Evolutionary conservation across 2,329 filamentous ascomycete species (phyloP).

Genomic region (Phialophora tarda): DNA sequence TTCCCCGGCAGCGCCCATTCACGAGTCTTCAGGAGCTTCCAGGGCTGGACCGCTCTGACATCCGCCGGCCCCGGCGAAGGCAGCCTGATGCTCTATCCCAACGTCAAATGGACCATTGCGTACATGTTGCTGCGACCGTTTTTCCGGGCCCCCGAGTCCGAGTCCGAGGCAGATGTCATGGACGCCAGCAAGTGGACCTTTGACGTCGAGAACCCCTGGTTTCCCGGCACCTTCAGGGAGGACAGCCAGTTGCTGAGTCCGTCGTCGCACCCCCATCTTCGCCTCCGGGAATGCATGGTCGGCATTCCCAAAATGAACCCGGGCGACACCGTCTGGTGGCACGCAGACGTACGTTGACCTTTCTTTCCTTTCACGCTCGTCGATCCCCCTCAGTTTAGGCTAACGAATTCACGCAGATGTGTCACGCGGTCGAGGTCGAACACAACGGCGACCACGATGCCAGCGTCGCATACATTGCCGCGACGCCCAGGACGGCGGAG

Average conservation of each 20-base stretch:
- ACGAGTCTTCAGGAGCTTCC: slow-evolving; percentile 48
- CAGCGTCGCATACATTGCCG: slow-evolving; percentile 47
- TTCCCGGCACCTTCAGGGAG: slow-evolving; percentile 48
- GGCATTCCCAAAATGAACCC: slow-evolving; percentile 48
- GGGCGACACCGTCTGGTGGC: slow-evolving; percentile 53
- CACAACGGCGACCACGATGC: slow-evolving; percentile 45
- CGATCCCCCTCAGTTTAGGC: not conserved
- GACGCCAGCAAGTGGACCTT: slow-evolving; percentile 49
- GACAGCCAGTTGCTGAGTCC: slow-evolving; percentile 54
- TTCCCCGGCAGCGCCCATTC: slow-evolving; percentile 49
- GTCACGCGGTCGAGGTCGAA: slow-evolving; percentile 50
- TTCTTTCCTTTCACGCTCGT: not conserved
- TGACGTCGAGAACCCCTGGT: slow-evolving; percentile 43
- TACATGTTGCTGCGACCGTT: slow-evolving; percentile 54
- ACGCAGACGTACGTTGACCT: slow-evolving; percentile 42
- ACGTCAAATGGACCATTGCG: slow-evolving; percentile 46
- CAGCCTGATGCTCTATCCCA: slow-evolving; percentile 50
- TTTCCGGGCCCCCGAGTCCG: slow-evolving; percentile 46
- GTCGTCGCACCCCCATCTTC: slow-evolving; percentile 49
- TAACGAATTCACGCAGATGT: not conserved
- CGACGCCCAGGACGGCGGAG: slow-evolving; percentile 45
- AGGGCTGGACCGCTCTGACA: slow-evolving; percentile 54
- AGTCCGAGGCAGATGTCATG: slow-evolving; percentile 43
- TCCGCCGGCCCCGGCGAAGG: slow-evolving; percentile 46
- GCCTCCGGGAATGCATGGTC: slow-evolving; percentile 47